Conservation (phyloP, 768 basidiomycete species). For the Pulveroboletus sp. region DNA sequence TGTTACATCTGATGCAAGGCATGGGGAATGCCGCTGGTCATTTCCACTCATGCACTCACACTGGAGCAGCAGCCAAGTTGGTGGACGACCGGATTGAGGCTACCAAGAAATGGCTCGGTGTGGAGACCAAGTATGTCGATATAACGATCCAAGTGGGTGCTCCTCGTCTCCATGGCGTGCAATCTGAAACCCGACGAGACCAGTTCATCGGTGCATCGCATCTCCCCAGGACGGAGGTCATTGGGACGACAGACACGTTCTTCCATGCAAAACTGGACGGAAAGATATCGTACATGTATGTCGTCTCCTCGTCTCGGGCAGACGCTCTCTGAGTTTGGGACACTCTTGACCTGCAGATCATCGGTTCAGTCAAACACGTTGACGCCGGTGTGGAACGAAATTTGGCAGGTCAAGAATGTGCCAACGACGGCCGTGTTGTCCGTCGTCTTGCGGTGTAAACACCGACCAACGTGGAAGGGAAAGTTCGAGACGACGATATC, state of each 20-base stretch:
- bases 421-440: constrained; percentile 54
- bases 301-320: constrained; percentile 8
- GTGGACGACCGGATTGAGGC: constrained; percentile 32
- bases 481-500: constrained; percentile 49
- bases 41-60: constrained; percentile 1
- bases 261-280: constrained; percentile 65
- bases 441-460: constrained; percentile 68
- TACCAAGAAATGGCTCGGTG: constrained; percentile 30
- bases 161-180: not conserved
- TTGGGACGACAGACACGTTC: constrained; percentile 62
- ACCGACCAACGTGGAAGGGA: constrained; percentile 51
- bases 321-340: not conserved
- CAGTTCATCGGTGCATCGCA: constrained; percentile 70
- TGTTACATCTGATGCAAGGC: constrained; percentile 10
- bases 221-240: constrained; percentile 66
- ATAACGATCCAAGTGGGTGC: constrained; percentile 47
- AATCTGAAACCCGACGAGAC: constrained; percentile 2
- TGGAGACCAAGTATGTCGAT: constrained; percentile 48
- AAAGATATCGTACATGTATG: constrained; percentile 59
- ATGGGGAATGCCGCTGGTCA: constrained; percentile 13
- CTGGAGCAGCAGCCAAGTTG: not conserved
- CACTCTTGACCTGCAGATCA: constrained; percentile 41
- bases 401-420: constrained; percentile 70
- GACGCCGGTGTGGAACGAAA: constrained; percentile 70
- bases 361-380: constrained; percentile 55